A percentile compares a stretch with the other conserved stretches of the same genome.
phyloP scores from a whole-genome alignment of 2,329 filamentous ascomycete species.

The Fusarium miscanthi region DNA sequence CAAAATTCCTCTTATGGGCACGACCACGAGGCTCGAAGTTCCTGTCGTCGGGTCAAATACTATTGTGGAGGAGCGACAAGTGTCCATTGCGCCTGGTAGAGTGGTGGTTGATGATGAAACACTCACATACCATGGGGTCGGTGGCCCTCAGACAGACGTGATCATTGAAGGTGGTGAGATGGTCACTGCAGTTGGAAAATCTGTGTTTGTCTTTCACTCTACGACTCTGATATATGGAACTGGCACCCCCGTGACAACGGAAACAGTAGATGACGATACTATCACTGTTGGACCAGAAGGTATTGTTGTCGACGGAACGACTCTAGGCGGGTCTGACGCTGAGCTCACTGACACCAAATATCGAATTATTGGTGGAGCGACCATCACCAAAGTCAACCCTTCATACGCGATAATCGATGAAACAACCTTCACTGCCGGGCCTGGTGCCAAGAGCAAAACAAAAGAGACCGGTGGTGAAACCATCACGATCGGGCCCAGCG shows the following conservation, averaged over 20 bases:
- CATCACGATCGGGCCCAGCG: conserved; percentile 62
- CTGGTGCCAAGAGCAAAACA: conserved; percentile 55
- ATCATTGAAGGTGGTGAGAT: conserved; percentile 62
- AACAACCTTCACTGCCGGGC: conserved; percentile 63
- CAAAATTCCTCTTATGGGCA: conserved; percentile 54
- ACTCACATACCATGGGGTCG: conserved; percentile 49
- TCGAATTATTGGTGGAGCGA: conserved; percentile 64
- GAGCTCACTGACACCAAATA: conserved; percentile 52
- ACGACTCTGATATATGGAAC: conserved; percentile 60
- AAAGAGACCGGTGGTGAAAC: conserved; percentile 62
- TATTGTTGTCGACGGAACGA: conserved; percentile 54
- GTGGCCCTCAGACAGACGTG: conserved; percentile 54
- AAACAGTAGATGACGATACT: conserved; percentile 61
- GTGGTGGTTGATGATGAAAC: conserved; percentile 52
- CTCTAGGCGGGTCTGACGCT: conserved; percentile 57
- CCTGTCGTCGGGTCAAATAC: conserved; percentile 51
- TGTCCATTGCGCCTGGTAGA: conserved; percentile 52
- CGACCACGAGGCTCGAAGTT: conserved; percentile 53
- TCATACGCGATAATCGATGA: conserved; percentile 62
- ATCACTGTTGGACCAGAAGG: conserved; percentile 62
- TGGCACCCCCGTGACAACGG: conserved; percentile 47
- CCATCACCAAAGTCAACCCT: conserved; percentile 61
- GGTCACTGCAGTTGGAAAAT: conserved; percentile 56
- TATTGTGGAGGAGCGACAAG: conserved; percentile 46
- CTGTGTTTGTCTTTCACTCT: conserved; percentile 55